Evolutionary conservation across 1,284 basidiomycete genomes (phyloP), one percentile per base, ranked within the genome.

Genomic region (Puccinia horiana): DNA sequence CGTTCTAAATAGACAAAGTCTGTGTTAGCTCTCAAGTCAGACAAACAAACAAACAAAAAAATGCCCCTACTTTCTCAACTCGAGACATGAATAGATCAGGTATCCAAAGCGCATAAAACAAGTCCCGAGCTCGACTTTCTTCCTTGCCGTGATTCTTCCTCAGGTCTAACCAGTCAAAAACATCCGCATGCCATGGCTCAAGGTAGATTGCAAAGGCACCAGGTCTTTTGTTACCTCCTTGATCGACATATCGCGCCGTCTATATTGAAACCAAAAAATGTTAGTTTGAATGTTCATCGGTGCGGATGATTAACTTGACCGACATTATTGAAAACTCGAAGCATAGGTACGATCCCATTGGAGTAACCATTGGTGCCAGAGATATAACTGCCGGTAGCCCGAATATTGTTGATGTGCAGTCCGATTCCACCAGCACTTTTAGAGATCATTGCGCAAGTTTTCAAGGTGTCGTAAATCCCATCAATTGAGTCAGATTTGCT

Each of bases 401-500:
- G 93, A 85, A 99, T 98, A 88, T 93, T 93, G 89, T 98, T 96
- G 85, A 99, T 98, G 88, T 90, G 95, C 83, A 99, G 89, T 84
- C 97, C 97, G 86, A 99, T 98, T 84, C 96, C 97, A 85, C 96
- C 96, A 56, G 97, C 97, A 35, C 95, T 97, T 90, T 99, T 99
- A 87, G 94, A 96, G 88, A 99, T 99, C 93, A 98, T 96, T 1
- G 97, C 97, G 87, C 97, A 99, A 83, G 92, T 94, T 90, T 98
- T 99, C 85, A 99, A 90, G 0, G 96, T 99, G 87, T 98, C 96
- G 88, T 99, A 99, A 87, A 99, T 99, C 61, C 96, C 97, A 85
- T 99, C 97, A 84, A 99, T 99, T 11, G 95, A 98, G 88, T 99
- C 97, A 58, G 98, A 96, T 88, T 96, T 96, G 96, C 99, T 98